Base-by-base conservation (phyloP, 768 basidiomycete genomes). In the Xerocomellus amylosporus region DNA sequence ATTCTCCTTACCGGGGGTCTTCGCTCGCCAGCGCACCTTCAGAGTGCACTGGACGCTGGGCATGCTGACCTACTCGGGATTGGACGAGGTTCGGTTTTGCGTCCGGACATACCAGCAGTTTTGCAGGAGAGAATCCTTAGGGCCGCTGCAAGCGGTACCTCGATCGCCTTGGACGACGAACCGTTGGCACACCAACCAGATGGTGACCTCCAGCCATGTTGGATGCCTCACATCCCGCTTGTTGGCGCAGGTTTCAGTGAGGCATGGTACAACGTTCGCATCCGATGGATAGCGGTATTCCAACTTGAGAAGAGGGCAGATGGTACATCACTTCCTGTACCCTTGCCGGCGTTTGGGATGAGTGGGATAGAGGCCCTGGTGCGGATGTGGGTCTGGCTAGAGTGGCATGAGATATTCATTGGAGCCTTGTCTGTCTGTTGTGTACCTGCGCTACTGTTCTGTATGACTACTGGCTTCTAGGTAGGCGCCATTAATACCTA, bases 1-100 rank as follows among this genome's bases (percentile, higher is more conserved):
- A 75, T 94, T 58, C 73, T 94, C 28, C 79, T 95, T 26, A 94
- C 93, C 0, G 93, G 93, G 28, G 91, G 90, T 22, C 79, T 96
- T 38, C 75, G 79, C 22, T 82, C 85, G 0, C 80, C 82, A 15
- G 70, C 77, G 0, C 77, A 82, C 30, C 74, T 93, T 37, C 69
- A 75, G 12, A 66, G 72, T 15, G 87, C 81, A 1, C 75, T 92
- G 15, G 58, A 64, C 0, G 71, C 78, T 9, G 71, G 70, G 6
- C 82, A 91, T 54, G 81, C 90, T 0, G 79, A 95, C 67, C 74
- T 94, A 22, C 74, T 93, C 31, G 93, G 93, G 0, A 75, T 95
- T 17, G 93, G 84, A 7, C 77, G 93, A 51, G 75, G 76, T 14
- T 79, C 91, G 0, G 70, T 90, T 19, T 67, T 84, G 8, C 77